Percentiles rank a stretch among this genome's conserved stretches.
Evolutionary conservation across 2,329 filamentous ascomycete species (phyloP).

Genomic region (Cadophora luteo-olivacea): DNA sequence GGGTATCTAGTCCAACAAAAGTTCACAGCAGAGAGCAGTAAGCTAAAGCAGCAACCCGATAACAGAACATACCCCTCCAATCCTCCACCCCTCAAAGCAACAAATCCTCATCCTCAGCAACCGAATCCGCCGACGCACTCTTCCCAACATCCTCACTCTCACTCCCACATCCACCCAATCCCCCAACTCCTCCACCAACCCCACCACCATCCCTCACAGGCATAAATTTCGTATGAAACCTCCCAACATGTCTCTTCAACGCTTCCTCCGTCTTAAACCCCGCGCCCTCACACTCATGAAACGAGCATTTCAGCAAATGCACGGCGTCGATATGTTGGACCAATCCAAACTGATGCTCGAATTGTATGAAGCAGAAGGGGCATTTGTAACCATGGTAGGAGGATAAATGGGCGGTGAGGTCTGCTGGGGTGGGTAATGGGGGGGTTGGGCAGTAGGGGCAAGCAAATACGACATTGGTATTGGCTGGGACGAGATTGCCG

Average conservation of each 20-base stretch:
- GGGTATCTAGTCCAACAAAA: slow-evolving; percentile 1
- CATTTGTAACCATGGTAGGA: background rate
- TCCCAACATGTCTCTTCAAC: slow-evolving; percentile 4
- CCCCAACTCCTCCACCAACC: background rate
- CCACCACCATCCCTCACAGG: background rate
- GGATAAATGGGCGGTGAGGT: background rate
- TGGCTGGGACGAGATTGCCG: background rate
- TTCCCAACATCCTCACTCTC: background rate
- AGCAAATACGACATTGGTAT: background rate
- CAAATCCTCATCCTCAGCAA: background rate
- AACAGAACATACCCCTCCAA: background rate
- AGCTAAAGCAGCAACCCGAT: no score
- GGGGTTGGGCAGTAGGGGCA: background rate
- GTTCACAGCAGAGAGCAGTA: background rate
- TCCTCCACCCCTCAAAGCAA: background rate
- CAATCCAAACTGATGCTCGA: background rate
- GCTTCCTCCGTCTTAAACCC: background rate
- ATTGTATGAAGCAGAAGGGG: background rate
- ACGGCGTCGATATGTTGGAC: background rate
- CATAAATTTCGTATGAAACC: background rate
- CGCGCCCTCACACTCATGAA: background rate
- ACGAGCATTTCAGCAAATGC: slow-evolving; percentile 1
- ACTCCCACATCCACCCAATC: background rate
- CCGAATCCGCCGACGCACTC: background rate
- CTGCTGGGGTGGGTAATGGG: background rate